Percentiles rank a stretch among this genome's conserved stretches.
Conservation (phyloP, 495 filamentous ascomycete species). For the Hyaloscypha bicolor region DNA sequence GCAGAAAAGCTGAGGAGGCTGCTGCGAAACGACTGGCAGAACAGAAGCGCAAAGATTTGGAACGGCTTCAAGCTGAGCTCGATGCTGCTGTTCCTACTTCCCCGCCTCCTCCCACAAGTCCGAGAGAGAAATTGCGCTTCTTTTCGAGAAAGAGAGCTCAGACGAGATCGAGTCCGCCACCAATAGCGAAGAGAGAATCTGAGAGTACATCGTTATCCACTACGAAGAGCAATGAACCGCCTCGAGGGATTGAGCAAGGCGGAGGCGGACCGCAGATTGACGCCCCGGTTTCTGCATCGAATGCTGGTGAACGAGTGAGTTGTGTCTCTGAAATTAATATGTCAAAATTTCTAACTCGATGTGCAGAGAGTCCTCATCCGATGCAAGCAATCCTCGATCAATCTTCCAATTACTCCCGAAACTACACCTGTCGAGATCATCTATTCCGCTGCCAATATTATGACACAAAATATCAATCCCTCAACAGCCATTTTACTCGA, state of each 20-base stretch:
- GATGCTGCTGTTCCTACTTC: slow-evolving; percentile 33
- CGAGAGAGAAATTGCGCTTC: slow-evolving; percentile 30
- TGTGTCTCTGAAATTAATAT: neutral
- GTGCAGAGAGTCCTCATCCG: slow-evolving; percentile 65
- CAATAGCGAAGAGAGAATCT: slow-evolving; percentile 3
- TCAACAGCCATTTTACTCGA: slow-evolving; percentile 71
- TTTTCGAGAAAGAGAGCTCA: slow-evolving; percentile 28
- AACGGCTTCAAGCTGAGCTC: slow-evolving; percentile 45
- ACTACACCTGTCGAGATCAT: slow-evolving; percentile 79
- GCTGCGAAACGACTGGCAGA: slow-evolving; percentile 45
- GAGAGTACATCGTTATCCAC: neutral
- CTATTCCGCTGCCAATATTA: slow-evolving; percentile 52
- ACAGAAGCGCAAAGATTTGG: slow-evolving; percentile 46
- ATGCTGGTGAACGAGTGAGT: slow-evolving; percentile 73
- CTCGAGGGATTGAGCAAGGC: slow-evolving; percentile 30
- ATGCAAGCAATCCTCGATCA: slow-evolving; percentile 61
- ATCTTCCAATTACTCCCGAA: slow-evolving; percentile 67
- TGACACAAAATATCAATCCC: slow-evolving; percentile 61
- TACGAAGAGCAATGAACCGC: slow-evolving; percentile 7
- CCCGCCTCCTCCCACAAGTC: slow-evolving; percentile 13
- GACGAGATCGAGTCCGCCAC: slow-evolving; percentile 15
- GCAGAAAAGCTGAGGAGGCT: slow-evolving; percentile 17
- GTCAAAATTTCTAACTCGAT: slow-evolving; percentile 15
- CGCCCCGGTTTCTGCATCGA: slow-evolving; percentile 82
- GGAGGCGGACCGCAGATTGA: slow-evolving; percentile 60